Percentiles rank a stretch among this genome's conserved stretches.
phyloP scores from a whole-genome alignment of 768 basidiomycete genomes.

The Boletales sp. region DNA sequence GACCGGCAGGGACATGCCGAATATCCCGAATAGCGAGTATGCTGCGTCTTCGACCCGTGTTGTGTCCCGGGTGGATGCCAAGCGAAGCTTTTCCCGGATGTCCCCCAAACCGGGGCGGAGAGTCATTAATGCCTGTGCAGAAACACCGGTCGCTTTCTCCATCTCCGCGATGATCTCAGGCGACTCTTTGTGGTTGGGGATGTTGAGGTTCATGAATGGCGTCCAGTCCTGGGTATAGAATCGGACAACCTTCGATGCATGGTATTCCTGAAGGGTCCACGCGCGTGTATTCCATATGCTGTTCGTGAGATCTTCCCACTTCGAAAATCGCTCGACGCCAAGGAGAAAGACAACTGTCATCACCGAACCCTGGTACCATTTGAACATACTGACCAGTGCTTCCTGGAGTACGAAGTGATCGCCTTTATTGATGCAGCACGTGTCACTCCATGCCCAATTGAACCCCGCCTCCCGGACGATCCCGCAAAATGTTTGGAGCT shows the following conservation, averaged over 20 bases:
- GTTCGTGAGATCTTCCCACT: not conserved
- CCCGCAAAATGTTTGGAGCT: not conserved
- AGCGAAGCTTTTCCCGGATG: slow-evolving; percentile 4
- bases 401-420: not conserved
- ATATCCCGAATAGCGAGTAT: slow-evolving; percentile 7
- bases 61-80: slow-evolving; percentile 8
- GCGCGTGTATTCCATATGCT: slow-evolving; percentile 3
- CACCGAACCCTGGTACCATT: not conserved
- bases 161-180: slow-evolving; percentile 6
- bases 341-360: slow-evolving; percentile 1
- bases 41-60: slow-evolving; percentile 11
- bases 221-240: slow-evolving; percentile 13
- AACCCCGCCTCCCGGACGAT: not conserved
- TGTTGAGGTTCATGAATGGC: slow-evolving; percentile 2
- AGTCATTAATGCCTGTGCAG: not conserved
- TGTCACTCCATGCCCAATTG: slow-evolving; percentile 7
- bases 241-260: slow-evolving; percentile 6
- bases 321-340: not conserved
- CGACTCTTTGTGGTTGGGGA: slow-evolving; percentile 6
- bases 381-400: not conserved
- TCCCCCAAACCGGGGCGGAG: slow-evolving; percentile 1
- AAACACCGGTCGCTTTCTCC: slow-evolving; percentile 3
- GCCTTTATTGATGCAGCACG: not conserved
- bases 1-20: not conserved
- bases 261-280: slow-evolving; percentile 12